Evolutionary conservation across 805 yeast species (phyloP), one percentile per base, ranked within the genome.

Genomic region (Barnettozyma vustinii): DNA sequence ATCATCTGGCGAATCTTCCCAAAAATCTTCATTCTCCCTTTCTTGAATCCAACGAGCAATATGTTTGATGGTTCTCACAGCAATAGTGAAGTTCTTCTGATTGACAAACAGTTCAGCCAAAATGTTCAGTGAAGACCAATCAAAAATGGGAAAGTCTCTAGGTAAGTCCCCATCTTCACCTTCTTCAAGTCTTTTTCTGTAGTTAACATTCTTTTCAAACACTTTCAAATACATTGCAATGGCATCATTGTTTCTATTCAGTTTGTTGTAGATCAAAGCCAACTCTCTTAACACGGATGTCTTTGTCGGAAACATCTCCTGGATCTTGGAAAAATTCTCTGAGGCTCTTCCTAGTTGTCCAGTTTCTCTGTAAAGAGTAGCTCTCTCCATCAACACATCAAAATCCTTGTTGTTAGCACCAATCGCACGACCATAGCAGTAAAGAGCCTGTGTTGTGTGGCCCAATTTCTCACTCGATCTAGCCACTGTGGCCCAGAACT

Each of bases 81-180:
- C 94, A 10, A 77, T 70, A 9, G 63, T 63, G 74, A 81, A 85
- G 5, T 84, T 80, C 40, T 79, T 81, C 49, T 81, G 84, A 46
- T 80, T 79, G n/a, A 81, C 74, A 58, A 86, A 85, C 36, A 92
- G 69, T 58, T 94, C 98, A 9, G 87, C 76, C 40, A 92, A 70
- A 51, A 89, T 87, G 58, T 94, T 92, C 43, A 92, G 72, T 51
- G 87, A 91, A 0, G 96, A 84, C 96, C 96, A 94, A 44, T 81
- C 89, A 63, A 92, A 94, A 20, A 65, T 64, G 1, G 88, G 71
- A 49, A 76, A 73, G 37, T 58, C 52, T 45, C 48, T 7, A 45
- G 53, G 54, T 3, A 56, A 52, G 2, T 54, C 59, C 12, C 54
- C 62, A 9, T 52, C 59, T 9, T 63, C 66, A 18, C 62, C 63